Conservation (phyloP, 768 basidiomycete genomes). For the Tephrocybe sp. region DNA sequence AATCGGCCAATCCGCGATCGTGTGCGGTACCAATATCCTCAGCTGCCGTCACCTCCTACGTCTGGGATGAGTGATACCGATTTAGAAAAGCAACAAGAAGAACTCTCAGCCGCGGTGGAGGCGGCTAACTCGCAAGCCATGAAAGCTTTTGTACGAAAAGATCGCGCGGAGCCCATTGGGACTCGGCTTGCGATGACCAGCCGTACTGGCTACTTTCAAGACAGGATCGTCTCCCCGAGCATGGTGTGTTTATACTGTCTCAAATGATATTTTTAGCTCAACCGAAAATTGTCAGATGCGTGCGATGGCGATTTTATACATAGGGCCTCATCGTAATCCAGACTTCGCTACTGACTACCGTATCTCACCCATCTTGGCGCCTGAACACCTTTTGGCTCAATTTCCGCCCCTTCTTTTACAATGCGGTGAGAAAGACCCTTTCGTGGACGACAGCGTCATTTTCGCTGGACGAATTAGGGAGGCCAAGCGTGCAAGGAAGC, state of each 20-base stretch:
- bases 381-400: conserved; percentile 77
- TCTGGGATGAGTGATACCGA: conserved; percentile 35
- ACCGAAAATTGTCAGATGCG: conserved; percentile 82
- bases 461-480: conserved; percentile 94
- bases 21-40: conserved; percentile 58
- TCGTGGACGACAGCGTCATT: conserved; percentile 97
- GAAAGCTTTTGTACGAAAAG: conserved; percentile 31
- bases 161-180: conserved; percentile 60
- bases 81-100: conserved; percentile 50
- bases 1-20: conserved; percentile 77
- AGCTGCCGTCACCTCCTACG: conserved; percentile 11
- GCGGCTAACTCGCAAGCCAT: conserved; percentile 50
- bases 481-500: conserved; percentile 83
- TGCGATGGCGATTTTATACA: conserved; percentile 97
- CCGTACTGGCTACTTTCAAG: conserved; percentile 90
- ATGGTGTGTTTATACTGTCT: conserved; percentile 80
- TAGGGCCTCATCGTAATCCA: conserved; percentile 91
- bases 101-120: conserved; percentile 49
- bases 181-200: conserved; percentile 95
- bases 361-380: conserved; percentile 93
- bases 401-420: conserved; percentile 95
- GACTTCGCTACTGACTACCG: conserved; percentile 95
- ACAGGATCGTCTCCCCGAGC: conserved; percentile 89
- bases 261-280: too few relatives aligned
- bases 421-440: conserved; percentile 92